phyloP scores from a whole-genome alignment of 352 stramenopile genomes.

The Globisporangium splendens region DNA sequence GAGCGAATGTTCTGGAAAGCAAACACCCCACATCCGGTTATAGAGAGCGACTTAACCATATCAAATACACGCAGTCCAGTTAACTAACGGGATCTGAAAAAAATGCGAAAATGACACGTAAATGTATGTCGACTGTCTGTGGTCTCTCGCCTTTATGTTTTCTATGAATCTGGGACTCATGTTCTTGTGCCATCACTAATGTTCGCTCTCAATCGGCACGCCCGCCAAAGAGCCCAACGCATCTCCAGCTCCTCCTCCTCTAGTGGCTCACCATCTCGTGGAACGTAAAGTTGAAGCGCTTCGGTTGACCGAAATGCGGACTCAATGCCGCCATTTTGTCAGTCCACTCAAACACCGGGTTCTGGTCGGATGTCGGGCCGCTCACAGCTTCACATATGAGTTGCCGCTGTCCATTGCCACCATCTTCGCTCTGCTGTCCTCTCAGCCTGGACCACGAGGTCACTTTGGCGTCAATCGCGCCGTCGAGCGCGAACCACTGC shows the following conservation, averaged over 20 bases:
- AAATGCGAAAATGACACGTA: no score
- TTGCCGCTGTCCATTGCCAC: background rate
- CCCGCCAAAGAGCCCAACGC: no score
- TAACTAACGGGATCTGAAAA: background rate
- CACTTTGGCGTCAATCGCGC: slow-evolving; percentile 78
- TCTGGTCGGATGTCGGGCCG: slow-evolving; percentile 48
- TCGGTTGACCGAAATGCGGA: slow-evolving; percentile 31
- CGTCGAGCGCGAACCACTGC: slow-evolving; percentile 33
- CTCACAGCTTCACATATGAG: slow-evolving; percentile 54
- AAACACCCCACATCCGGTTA: background rate
- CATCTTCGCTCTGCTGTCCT: background rate
- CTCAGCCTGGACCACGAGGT: slow-evolving; percentile 31
- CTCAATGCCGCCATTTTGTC: slow-evolving; percentile 14
- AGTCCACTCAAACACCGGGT: slow-evolving; percentile 69
- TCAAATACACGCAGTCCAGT: background rate
- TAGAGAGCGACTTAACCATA: no score
- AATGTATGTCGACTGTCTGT: background rate
- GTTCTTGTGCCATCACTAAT: no score
- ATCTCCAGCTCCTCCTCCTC: no score
- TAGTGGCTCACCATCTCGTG: slow-evolving; percentile 24
- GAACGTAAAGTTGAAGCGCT: slow-evolving; percentile 39
- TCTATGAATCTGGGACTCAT: no score
- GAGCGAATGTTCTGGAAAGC: slow-evolving; percentile 49
- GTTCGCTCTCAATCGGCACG: no score
- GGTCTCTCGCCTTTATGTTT: no score